A percentile compares a stretch with the other conserved stretches of the same genome.
Evolutionary conservation across 2,329 filamentous ascomycete species (phyloP).

Genomic region (Diplodia intermedia): DNA sequence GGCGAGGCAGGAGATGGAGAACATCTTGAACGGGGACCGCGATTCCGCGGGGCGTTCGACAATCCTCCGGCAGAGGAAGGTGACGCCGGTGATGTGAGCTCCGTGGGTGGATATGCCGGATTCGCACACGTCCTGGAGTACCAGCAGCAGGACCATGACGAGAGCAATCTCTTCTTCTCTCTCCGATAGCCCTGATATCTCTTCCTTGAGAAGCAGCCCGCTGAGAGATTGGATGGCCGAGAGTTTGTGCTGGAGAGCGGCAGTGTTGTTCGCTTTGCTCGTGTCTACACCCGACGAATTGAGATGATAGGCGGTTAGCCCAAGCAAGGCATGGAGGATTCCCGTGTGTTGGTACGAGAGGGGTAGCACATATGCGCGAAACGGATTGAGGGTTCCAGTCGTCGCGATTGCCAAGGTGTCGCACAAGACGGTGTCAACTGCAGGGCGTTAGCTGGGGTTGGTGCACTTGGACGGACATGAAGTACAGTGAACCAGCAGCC

Average conservation of each 20-base stretch:
- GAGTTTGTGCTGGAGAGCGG: conserved; percentile 34
- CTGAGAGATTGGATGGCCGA: conserved; percentile 35
- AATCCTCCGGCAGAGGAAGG: conserved; percentile 35
- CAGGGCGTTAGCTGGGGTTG: not conserved
- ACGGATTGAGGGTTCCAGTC: conserved; percentile 31
- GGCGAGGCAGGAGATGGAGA: conserved; percentile 35
- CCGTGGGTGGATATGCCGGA: conserved; percentile 35
- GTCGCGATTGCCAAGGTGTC: conserved; percentile 29
- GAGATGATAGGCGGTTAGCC: conserved; percentile 35
- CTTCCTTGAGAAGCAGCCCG: conserved; percentile 35
- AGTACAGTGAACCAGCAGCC: conserved; percentile 26
- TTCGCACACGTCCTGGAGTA: conserved; percentile 37
- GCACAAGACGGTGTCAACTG: conserved; percentile 34
- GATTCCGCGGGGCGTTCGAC: conserved; percentile 1
- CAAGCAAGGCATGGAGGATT: conserved; percentile 33
- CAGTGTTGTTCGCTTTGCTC: conserved; percentile 24
- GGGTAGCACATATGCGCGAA: conserved; percentile 34
- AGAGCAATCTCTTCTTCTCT: conserved; percentile 35
- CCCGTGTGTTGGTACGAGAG: conserved; percentile 34
- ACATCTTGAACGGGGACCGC: conserved; percentile 28
- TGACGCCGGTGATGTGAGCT: conserved; percentile 35
- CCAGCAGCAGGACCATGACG: conserved; percentile 34
- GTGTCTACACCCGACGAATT: conserved; percentile 23
- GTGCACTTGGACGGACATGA: not conserved
- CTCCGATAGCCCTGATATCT: conserved; percentile 32